Conservation (phyloP, 192 early-diverging fungal genomes). For the Allomyces arbusculus region DNA sequence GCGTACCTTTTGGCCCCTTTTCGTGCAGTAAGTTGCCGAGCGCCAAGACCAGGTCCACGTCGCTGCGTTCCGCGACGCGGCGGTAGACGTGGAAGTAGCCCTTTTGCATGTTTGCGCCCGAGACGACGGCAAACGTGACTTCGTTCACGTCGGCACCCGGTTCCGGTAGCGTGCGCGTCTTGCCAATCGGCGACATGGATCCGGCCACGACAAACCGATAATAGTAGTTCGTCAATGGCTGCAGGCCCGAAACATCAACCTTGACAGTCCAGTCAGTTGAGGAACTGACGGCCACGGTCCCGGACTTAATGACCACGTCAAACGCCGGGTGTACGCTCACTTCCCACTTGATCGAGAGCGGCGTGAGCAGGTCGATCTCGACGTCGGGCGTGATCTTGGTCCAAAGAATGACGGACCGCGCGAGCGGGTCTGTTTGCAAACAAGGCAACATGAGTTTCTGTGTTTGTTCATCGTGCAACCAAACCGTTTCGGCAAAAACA, state of each 20-base stretch:
- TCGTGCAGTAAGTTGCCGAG: no score
- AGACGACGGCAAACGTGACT: constrained; percentile 15
- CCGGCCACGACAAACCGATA: constrained; percentile 7
- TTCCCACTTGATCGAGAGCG: no score
- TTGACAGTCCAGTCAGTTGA: constrained; percentile 8
- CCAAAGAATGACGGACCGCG: neutral
- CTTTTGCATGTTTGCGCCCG: constrained; percentile 12
- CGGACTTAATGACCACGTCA: no score
- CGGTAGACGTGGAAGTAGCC: constrained; percentile 21
- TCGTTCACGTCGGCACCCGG: neutral
- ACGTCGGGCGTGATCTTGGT: neutral
- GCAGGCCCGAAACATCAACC: constrained; percentile 13
- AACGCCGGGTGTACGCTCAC: no score
- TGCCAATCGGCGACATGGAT: constrained; percentile 4
- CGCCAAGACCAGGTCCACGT: no score
- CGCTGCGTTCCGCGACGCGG: constrained; percentile 3
- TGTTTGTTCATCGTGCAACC: no score
- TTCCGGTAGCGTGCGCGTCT: constrained; percentile 10
- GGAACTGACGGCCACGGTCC: neutral
- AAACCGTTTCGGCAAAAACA: no score
- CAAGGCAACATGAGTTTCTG: no score
- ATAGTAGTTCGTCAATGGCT: constrained; percentile 13
- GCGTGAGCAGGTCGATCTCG: no score
- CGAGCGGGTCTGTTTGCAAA: neutral
- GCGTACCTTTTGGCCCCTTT: no score